Conservation (phyloP, 2,329 filamentous ascomycete genomes). For the Colletotrichum musicola region DNA sequence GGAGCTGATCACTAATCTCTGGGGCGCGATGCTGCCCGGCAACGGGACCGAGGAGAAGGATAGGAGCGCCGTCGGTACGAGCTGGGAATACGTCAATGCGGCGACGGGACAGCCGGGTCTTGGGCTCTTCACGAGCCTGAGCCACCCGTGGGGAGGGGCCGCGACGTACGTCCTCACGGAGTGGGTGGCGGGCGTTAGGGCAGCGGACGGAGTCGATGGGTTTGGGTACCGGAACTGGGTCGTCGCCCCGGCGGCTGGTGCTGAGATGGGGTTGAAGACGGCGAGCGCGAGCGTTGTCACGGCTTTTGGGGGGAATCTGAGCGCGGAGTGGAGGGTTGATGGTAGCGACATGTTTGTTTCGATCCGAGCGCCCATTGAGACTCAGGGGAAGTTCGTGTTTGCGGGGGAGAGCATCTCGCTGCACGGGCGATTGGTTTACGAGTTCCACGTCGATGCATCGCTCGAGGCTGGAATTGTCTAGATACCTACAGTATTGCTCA, state of each 20-base stretch:
- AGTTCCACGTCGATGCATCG: conserved; percentile 26
- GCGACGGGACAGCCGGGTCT: conserved; percentile 53
- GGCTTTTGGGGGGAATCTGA: conserved; percentile 42
- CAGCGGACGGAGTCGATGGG: conserved; percentile 28
- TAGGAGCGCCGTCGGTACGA: conserved; percentile 52
- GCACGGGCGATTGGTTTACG: conserved; percentile 25
- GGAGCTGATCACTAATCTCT: conserved; percentile 52
- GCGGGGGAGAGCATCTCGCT: conserved; percentile 21
- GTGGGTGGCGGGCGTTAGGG: conserved; percentile 46
- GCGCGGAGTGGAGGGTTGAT: conserved; percentile 41
- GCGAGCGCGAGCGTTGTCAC: conserved; percentile 45
- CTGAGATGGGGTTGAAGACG: conserved; percentile 44
- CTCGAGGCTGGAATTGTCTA: conserved; percentile 21
- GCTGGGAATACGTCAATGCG: conserved; percentile 59
- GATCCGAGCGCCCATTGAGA: conserved; percentile 36
- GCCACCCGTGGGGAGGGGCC: conserved; percentile 59
- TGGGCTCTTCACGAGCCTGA: conserved; percentile 55
- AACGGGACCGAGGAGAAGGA: conserved; percentile 7
- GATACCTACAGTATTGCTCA: not conserved
- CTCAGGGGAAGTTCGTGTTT: conserved; percentile 32
- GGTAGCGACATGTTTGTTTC: conserved; percentile 20
- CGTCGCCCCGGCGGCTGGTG: conserved; percentile 44
- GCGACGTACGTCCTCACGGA: conserved; percentile 58
- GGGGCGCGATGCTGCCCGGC: conserved; percentile 56
- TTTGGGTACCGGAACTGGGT: conserved; percentile 47